Evolutionary conservation across 768 basidiomycete genomes (phyloP), one percentile per base, ranked within the genome.

Genomic region (Rhodotorula taiwanensis): DNA sequence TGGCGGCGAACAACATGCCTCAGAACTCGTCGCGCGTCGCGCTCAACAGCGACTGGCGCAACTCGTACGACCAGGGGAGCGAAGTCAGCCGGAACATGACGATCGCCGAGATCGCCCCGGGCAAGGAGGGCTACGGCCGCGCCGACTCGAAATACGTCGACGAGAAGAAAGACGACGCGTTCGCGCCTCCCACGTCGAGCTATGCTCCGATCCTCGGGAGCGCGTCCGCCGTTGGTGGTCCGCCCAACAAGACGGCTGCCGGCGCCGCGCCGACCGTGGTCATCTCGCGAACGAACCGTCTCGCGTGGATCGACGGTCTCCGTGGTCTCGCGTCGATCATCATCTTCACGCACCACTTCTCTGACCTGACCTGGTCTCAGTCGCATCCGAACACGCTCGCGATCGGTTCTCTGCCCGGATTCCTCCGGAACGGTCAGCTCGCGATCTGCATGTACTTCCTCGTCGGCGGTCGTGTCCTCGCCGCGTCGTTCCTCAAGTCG

Each of bases 291-390:
- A 68, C 65, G 44, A 74, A 73, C 62, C 72, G 73, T 30, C 64
- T 73, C 60, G 72, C 70, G 49, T 74, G 73, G 73, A 74, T 74
- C 55, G 73, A 74, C 56, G 73, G 73, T 39, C 55, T 74, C 11
- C 66, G 73, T 27, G 73, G 73, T 53, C 52, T 73, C 54, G 73
- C 73, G 15, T 69, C 69, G n/a, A 43, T 74, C 62, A 63, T 74
- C 70, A 74, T 74, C 69, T 74, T 74, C 71, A 71, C 72, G 42
- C 73, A 74, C 57, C 72, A 73, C 58, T 74, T 71, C 55, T 56
- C 69, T 52, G 72, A 73, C 56, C 43, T 74, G 27, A 74, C 73
- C 31, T 74, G 72, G 72, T 51, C 68, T 20, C 61, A 66, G 43
- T 51, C 55, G 25, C 60, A 68, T 55, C 73, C 73, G n/a, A 62